Percentiles rank a stretch among this genome's conserved stretches.
phyloP scores from a whole-genome alignment of 257 asterid species.

The Capsicum pubescens region DNA sequence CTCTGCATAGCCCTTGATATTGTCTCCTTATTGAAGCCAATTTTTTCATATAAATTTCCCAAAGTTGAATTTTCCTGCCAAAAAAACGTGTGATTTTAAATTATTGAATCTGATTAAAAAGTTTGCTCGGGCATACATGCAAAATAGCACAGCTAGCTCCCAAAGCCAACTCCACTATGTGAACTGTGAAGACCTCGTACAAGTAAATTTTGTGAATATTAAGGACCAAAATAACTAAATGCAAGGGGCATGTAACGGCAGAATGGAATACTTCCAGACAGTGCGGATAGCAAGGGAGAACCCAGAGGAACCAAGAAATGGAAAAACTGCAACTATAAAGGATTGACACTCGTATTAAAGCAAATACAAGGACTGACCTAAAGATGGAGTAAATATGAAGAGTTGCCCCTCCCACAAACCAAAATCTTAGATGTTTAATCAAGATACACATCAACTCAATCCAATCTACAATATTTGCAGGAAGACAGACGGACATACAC shows the following conservation, averaged over 20 bases:
- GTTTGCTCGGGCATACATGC: not conserved
- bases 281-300: not conserved
- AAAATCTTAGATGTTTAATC: not conserved
- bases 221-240: constrained; percentile 2
- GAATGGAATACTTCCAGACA: not conserved
- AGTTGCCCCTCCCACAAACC: constrained; percentile 15
- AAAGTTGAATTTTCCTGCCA: constrained; percentile 88
- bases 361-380: not conserved
- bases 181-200: not conserved
- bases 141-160: not conserved
- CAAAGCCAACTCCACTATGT: constrained; percentile 5
- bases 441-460: constrained; percentile 1
- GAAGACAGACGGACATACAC: not conserved
- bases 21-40: constrained; percentile 92
- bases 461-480: not conserved
- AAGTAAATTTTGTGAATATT: constrained; percentile 14
- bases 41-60: constrained; percentile 78
- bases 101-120: not conserved
- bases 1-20: constrained; percentile 92
- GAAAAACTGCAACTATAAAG: constrained; percentile 1
- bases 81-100: constrained; percentile 31
- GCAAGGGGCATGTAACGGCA: not conserved
- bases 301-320: constrained; percentile 4
- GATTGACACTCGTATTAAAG: not conserved
- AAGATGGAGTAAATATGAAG: not conserved